phyloP scores from a whole-genome alignment of 768 basidiomycete species.

The Cantharellus cinnabarinus region DNA sequence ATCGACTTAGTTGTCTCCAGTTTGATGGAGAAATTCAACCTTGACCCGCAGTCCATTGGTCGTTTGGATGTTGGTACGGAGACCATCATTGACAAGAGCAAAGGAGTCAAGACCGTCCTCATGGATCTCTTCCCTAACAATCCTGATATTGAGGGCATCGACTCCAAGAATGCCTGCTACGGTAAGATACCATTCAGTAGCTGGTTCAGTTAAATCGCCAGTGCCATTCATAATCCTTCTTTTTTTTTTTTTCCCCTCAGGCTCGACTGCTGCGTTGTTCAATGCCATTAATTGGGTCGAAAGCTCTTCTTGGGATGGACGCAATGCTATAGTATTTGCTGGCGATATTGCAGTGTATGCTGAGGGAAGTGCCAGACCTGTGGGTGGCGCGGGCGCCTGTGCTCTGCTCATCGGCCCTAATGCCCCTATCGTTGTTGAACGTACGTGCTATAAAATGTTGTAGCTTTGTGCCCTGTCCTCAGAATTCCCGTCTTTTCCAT shows the following conservation, averaged over 20 bases:
- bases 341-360: slow-evolving; percentile 98
- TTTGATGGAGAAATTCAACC: slow-evolving; percentile 81
- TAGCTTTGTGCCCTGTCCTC: background rate
- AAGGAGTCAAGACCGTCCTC: slow-evolving; percentile 91
- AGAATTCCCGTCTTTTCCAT: slow-evolving; percentile 8
- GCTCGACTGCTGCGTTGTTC: slow-evolving; percentile 90
- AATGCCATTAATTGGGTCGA: slow-evolving; percentile 99
- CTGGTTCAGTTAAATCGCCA: background rate
- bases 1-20: slow-evolving; percentile 49
- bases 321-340: slow-evolving; percentile 89
- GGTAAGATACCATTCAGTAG: slow-evolving; percentile 20
- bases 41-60: slow-evolving; percentile 91
- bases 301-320: slow-evolving; percentile 87
- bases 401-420: slow-evolving; percentile 93
- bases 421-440: slow-evolving; percentile 85
- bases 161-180: slow-evolving; percentile 98
- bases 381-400: slow-evolving; percentile 88
- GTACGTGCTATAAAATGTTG: slow-evolving; percentile 31
- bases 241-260: background rate
- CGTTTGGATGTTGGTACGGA: slow-evolving; percentile 97
- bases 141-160: slow-evolving; percentile 94
- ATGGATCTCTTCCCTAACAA: slow-evolving; percentile 97
- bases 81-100: slow-evolving; percentile 98
- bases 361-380: slow-evolving; percentile 84
- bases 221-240: background rate